These are phyloP conservation scores for Benincasa hispida DNA, from an alignment of 306 rosid genomes.

Conservation along the genomic window DNA sequence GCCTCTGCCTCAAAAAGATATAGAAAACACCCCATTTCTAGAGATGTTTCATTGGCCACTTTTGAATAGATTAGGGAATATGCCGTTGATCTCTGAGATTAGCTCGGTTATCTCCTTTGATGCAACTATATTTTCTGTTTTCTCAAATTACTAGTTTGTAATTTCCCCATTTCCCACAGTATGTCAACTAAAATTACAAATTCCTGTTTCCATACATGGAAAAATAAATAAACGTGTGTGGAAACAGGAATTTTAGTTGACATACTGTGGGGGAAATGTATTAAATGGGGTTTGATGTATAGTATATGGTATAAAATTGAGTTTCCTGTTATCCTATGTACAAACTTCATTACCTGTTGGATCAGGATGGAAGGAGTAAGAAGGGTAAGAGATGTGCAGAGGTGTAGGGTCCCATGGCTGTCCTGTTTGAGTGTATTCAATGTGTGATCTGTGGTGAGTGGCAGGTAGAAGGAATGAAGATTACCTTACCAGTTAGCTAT, in stretches of 20 bases:
- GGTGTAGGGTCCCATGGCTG: background rate
- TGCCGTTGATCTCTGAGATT: background rate
- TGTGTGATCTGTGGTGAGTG: background rate
- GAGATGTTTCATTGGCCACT: background rate
- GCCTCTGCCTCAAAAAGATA: background rate
- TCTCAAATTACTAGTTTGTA: background rate
- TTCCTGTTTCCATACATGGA: too few relatives aligned
- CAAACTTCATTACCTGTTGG: background rate
- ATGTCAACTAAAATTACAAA: too few relatives aligned
- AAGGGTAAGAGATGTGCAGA: background rate
- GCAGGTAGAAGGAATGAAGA: background rate
- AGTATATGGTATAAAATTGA: background rate
- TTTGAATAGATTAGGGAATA: background rate
- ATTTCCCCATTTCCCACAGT: background rate
- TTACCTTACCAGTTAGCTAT: background rate
- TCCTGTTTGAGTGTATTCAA: background rate
- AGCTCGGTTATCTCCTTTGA: background rate
- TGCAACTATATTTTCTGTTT: background rate
- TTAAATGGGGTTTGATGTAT: background rate
- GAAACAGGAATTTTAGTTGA: background rate
- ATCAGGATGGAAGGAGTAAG: background rate
- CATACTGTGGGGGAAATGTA: background rate
- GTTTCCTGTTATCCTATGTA: background rate
- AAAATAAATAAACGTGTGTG: background rate
- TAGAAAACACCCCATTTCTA: background rate